A percentile compares a stretch with the other conserved stretches of the same genome.
phyloP scores from a whole-genome alignment of 306 rosid genomes.

The Prunus campanulata region DNA sequence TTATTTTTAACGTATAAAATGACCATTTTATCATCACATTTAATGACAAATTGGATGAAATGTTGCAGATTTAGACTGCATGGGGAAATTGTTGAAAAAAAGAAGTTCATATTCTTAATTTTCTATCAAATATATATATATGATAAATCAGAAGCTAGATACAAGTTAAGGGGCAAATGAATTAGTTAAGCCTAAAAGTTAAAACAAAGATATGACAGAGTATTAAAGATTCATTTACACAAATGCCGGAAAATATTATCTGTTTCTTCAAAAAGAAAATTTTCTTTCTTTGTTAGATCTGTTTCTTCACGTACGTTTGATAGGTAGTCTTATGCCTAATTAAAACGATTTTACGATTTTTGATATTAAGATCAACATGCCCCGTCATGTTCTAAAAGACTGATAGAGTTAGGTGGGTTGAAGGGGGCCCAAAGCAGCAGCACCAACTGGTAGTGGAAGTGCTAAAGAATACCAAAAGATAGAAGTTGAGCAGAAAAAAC shows the following conservation, averaged over 20 bases:
- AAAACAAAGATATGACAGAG: neutral
- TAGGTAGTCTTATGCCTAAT: neutral
- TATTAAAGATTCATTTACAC: neutral
- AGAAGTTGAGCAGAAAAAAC: neutral
- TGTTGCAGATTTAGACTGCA: too few species aligned
- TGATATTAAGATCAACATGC: neutral
- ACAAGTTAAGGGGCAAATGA: too few species aligned
- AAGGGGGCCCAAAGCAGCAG: neutral
- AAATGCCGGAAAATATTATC: neutral
- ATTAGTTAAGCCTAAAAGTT: too few species aligned
- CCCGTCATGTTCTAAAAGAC: neutral
- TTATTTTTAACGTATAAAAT: too few species aligned
- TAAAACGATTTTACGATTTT: neutral
- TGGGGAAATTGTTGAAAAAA: too few species aligned
- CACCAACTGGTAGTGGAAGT: conserved; percentile 1
- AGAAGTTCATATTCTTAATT: too few species aligned
- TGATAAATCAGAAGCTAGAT: too few species aligned
- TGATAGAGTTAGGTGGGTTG: too few species aligned
- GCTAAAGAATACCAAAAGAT: neutral
- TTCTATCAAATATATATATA: too few species aligned
- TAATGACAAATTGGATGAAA: too few species aligned
- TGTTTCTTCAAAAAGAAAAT: neutral
- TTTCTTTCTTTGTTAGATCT: neutral
- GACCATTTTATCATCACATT: too few species aligned
- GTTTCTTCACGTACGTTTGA: neutral